Conservation (phyloP, 352 stramenopile species). For the Discostella stelligera region DNA sequence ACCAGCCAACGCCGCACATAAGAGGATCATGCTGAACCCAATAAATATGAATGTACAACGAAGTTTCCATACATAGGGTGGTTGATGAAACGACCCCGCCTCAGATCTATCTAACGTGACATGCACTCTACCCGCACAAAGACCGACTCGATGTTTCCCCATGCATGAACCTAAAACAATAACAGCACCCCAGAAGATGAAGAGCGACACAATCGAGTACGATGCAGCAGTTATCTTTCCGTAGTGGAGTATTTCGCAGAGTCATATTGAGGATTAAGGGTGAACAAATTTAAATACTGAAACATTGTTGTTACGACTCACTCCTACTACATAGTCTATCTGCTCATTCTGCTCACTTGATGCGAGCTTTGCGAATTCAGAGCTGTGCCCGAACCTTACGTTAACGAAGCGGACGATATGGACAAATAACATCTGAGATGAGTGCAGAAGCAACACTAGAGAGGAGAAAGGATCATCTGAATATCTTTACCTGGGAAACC, state of each 20-base stretch:
- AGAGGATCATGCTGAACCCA: conserved; percentile 27
- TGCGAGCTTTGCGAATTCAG: conserved; percentile 39
- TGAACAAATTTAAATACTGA: no score
- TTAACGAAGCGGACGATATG: not conserved
- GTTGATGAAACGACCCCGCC: conserved; percentile 27
- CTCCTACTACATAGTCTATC: conserved; percentile 46
- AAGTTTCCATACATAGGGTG: conserved; percentile 35
- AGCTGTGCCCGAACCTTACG: conserved; percentile 36
- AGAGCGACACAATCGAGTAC: conserved; percentile 34
- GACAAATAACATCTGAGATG: not conserved
- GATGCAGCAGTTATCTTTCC: conserved; percentile 19
- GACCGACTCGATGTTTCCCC: conserved; percentile 23
- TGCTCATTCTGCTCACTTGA: conserved; percentile 40
- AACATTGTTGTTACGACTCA: conserved; percentile 13
- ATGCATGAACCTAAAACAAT: conserved; percentile 35
- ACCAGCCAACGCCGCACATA: conserved; percentile 17
- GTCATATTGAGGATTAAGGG: no score
- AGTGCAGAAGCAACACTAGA: no score
- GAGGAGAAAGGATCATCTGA: no score
- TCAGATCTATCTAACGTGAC: conserved; percentile 13
- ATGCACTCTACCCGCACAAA: conserved; percentile 24
- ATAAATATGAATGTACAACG: conserved; percentile 35
- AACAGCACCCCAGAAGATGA: conserved; percentile 29
- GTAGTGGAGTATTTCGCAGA: no score
- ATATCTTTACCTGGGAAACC: no score